These are phyloP conservation scores for Coemansia sp. DNA, from an alignment of 192 early-diverging fungal species.

Conservation along the genomic window DNA sequence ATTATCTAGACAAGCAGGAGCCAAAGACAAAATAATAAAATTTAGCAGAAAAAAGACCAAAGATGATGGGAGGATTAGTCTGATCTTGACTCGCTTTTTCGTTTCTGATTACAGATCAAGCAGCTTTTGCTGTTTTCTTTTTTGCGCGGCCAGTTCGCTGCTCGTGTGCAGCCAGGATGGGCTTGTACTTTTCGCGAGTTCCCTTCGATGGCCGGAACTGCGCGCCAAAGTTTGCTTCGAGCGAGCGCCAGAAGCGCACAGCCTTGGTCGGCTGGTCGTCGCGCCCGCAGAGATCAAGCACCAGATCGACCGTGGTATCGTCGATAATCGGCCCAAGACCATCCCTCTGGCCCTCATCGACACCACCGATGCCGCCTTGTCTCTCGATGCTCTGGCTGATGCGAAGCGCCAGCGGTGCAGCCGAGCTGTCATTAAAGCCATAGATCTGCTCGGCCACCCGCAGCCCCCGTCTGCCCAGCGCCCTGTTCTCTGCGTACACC, in stretches of 20 bases:
- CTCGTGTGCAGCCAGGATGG: conserved; percentile 10
- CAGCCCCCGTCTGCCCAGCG: conserved; percentile 39
- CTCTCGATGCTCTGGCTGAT: conserved; percentile 6
- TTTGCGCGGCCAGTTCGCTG: not conserved
- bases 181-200: conserved; percentile 5
- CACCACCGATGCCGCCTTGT: not conserved
- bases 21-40: too few relatives aligned
- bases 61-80: too few relatives aligned
- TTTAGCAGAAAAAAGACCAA: too few relatives aligned
- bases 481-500: conserved; percentile 27
- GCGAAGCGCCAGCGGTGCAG: conserved; percentile 18
- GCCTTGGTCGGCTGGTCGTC: conserved; percentile 39
- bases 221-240: conserved; percentile 24
- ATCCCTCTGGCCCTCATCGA: not conserved
- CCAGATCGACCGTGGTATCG: conserved; percentile 27
- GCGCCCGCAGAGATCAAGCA: conserved; percentile 31
- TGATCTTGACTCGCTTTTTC: too few relatives aligned
- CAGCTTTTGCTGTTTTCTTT: not conserved
- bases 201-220: conserved; percentile 11
- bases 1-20: too few relatives aligned
- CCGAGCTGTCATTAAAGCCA: conserved; percentile 2
- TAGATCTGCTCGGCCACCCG: conserved; percentile 33
- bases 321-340: conserved; percentile 10
- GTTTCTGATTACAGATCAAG: not conserved
- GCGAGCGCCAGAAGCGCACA: conserved; percentile 45